Conservation (phyloP, 805 yeast genomes). For the Peterozyma xylosa region DNA sequence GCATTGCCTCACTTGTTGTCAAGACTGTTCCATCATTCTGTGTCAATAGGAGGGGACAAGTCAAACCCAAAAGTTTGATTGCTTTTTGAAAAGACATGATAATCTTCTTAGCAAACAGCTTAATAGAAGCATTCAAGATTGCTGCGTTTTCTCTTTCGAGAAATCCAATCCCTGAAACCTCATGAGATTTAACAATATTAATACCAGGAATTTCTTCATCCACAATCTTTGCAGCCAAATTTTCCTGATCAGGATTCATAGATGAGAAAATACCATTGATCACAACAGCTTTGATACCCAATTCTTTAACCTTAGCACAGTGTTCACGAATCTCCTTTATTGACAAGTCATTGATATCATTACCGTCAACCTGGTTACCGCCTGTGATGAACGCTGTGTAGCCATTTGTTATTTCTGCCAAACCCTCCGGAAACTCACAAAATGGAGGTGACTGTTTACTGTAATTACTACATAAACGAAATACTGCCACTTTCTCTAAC, state of each 20-base stretch:
- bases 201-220: constrained; percentile 24
- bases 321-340: constrained; percentile 22
- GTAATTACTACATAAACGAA: constrained; percentile 38
- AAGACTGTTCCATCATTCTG: constrained; percentile 44
- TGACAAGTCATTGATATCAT: constrained; percentile 24
- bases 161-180: constrained; percentile 34
- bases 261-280: constrained; percentile 34
- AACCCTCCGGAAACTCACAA: constrained; percentile 34
- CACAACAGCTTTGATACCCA: constrained; percentile 29
- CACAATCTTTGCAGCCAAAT: constrained; percentile 24
- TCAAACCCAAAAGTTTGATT: constrained; percentile 24
- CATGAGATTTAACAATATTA: constrained; percentile 28
- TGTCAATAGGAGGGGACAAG: constrained; percentile 30
- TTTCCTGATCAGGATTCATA: constrained; percentile 30
- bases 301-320: constrained; percentile 21
- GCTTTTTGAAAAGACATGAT: constrained; percentile 31
- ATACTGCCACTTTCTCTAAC: constrained; percentile 34
- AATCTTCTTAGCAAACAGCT: constrained; percentile 32
- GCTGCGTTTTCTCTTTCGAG: constrained; percentile 41
- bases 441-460: constrained; percentile 30
- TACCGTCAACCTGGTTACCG: constrained; percentile 36
- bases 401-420: constrained; percentile 26
- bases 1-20: constrained; percentile 28
- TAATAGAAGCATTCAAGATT: constrained; percentile 37
- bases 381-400: constrained; percentile 29